Percentiles rank a stretch among this genome's conserved stretches.
Conservation (phyloP, 2,329 filamentous ascomycete genomes). For the Fusarium chaquense region DNA sequence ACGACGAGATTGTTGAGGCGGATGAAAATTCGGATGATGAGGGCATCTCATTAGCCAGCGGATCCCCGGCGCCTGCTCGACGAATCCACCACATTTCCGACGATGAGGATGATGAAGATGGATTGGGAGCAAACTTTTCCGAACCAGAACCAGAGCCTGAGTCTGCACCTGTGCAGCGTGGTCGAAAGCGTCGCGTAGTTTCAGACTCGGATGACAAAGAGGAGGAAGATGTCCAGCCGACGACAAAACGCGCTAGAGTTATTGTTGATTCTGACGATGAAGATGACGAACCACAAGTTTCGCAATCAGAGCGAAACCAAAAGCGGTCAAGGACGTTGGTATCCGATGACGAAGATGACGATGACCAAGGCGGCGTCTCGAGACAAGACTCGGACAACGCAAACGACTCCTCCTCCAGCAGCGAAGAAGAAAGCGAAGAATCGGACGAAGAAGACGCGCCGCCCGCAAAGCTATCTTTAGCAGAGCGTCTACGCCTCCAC, state of each 20-base stretch:
- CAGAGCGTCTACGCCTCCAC: conserved; percentile 35
- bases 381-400: conserved; percentile 8
- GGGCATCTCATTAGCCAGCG: conserved; percentile 36
- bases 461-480: conserved; percentile 26
- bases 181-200: conserved; percentile 49
- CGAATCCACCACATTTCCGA: conserved; percentile 25
- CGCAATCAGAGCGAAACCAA: background rate
- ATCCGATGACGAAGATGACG: conserved; percentile 37
- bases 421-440: conserved; percentile 17
- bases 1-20: conserved; percentile 48
- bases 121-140: conserved; percentile 45
- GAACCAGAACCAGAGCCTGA: conserved; percentile 48
- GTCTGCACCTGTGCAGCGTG: conserved; percentile 21
- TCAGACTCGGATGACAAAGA: conserved; percentile 51
- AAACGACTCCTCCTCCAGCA: conserved; percentile 7
- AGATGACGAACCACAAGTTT: conserved; percentile 17
- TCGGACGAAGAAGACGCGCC: conserved; percentile 31
- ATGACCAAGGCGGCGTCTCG: conserved; percentile 29
- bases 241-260: conserved; percentile 45
- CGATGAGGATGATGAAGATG: conserved; percentile 29
- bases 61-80: background rate
- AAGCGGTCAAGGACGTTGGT: conserved; percentile 11
- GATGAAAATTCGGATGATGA: conserved; percentile 47
- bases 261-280: conserved; percentile 44
- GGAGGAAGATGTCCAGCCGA: conserved; percentile 32